These are phyloP conservation scores for Venturia aucupariae DNA, from an alignment of 2,329 filamentous ascomycete genomes.

Conservation along the genomic window DNA sequence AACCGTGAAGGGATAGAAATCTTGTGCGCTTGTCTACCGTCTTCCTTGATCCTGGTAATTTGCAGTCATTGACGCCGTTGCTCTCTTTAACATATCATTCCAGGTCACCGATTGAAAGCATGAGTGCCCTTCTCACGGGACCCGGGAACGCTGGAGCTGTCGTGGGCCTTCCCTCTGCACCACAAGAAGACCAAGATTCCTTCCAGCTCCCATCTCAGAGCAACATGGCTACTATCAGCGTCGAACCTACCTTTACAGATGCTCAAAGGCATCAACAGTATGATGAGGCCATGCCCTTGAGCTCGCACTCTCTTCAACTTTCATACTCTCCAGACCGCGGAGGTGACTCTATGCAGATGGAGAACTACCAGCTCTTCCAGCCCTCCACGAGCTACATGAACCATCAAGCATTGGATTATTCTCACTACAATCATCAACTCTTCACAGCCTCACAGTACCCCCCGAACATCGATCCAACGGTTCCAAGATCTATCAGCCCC, in stretches of 20 bases:
- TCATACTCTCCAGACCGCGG: not conserved
- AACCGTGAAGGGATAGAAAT: not conserved
- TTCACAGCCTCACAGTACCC: not conserved
- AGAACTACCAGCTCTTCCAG: slow-evolving; percentile 3
- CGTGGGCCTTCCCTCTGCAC: not conserved
- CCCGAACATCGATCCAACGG: not conserved
- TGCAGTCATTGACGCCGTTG: slow-evolving; percentile 6
- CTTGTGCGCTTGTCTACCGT: not conserved
- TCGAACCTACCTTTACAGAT: not conserved
- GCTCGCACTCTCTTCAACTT: not conserved
- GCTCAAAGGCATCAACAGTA: not conserved
- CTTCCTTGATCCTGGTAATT: not conserved
- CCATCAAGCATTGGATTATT: not conserved
- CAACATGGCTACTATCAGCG: not conserved
- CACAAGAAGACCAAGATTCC: slow-evolving; percentile 8
- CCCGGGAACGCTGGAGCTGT: not conserved
- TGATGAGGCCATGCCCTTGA: not conserved
- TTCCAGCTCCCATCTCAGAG: not conserved
- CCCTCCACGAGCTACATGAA: not conserved
- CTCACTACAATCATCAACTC: not conserved
- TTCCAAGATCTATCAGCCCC: not conserved
- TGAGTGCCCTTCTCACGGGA: slow-evolving; percentile 1
- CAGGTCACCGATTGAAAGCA: not conserved
- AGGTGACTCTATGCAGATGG: not conserved
- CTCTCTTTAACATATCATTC: not conserved